These are phyloP conservation scores for Lactifluus hygrophoroides DNA, from an alignment of 768 basidiomycete species.

Conservation along the genomic window DNA sequence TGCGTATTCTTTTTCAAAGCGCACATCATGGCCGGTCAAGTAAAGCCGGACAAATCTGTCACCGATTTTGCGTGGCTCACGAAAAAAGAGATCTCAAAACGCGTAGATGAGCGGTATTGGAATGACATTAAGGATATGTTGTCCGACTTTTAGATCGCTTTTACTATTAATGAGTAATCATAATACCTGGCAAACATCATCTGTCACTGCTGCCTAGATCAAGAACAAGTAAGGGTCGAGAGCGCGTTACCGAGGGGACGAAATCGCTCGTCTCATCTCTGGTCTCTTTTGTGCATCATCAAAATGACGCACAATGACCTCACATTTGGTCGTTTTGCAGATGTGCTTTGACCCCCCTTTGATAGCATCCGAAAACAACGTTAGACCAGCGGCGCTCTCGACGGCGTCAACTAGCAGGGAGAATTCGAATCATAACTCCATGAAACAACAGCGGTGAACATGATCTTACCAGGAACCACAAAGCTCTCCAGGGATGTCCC, in stretches of 20 bases:
- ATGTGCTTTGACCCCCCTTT: constrained; percentile 74
- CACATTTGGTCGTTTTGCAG: constrained; percentile 82
- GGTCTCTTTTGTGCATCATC: constrained; percentile 79
- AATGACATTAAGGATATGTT: constrained; percentile 68
- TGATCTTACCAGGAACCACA: constrained; percentile 60
- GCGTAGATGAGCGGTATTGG: constrained; percentile 70
- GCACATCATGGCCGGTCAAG: constrained; percentile 87
- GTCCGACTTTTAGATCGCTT: constrained; percentile 42
- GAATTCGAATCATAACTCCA: not conserved
- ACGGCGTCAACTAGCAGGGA: constrained; percentile 70
- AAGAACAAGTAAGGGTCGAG: not conserved
- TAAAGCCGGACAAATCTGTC: constrained; percentile 45
- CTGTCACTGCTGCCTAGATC: not conserved
- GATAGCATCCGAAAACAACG: constrained; percentile 74
- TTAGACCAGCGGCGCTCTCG: constrained; percentile 82
- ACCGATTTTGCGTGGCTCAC: constrained; percentile 90
- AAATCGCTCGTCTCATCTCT: constrained; percentile 42
- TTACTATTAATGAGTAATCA: not conserved
- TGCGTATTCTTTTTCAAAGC: constrained; percentile 88
- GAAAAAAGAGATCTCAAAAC: constrained; percentile 75
- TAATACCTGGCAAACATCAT: not conserved
- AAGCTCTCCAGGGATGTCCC: constrained; percentile 73
- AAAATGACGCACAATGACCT: constrained; percentile 80
- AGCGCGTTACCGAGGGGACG: constrained; percentile 31
- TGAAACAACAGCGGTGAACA: too few relatives aligned